Evolutionary conservation across 2,329 filamentous ascomycete genomes (phyloP), one percentile per base, ranked within the genome.

Genomic region (Trichoderma guizhouense): DNA sequence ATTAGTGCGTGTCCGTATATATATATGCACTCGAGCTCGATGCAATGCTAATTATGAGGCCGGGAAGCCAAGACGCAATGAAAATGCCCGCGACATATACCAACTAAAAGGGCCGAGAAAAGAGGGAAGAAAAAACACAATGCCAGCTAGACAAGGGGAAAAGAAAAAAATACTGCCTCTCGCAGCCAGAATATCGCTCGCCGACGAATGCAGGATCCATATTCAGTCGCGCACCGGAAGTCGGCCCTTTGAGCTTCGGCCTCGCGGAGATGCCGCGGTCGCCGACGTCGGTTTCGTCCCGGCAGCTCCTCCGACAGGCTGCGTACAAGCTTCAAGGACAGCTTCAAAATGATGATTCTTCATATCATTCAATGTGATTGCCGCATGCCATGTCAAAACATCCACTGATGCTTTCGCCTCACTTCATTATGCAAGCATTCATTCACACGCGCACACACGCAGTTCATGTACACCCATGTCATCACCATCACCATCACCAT

Each of bases 211-310:
- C 11, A 21, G 18, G 34, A 7, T 21, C n/a, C 28, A 32, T 53
- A 57, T 36, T 24, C 47, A 43, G 26, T n/a, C 55, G 55, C 11
- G 36, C 8, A 57, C 57, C 66, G 67, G 67, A 62, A 28, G 57
- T 69, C 67, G 67, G 67, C 34, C 30, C 57, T 34, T 58, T 24
- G 24, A n/a, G 39, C 26, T 62, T 69, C 67, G 57, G 67, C 57
- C 39, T 69, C 67, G 57, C 57, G 67, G 67, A 51, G 21, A 62
- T 62, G 21, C 51, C 67, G 43, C 67, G 39, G 57, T 32, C 57
- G 67, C 55, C 57, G 67, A 62, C 57, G 43, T 34, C 57, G 57
- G 39, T 26, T 62, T 61, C 30, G 39, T 7, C 28, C 28, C 61
- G 51, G 43, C 32, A 47, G n/a, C 34, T 8, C 47, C 47, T 26